phyloP scores from a whole-genome alignment of 139 green algal species.

The Bryopsis sp. region DNA sequence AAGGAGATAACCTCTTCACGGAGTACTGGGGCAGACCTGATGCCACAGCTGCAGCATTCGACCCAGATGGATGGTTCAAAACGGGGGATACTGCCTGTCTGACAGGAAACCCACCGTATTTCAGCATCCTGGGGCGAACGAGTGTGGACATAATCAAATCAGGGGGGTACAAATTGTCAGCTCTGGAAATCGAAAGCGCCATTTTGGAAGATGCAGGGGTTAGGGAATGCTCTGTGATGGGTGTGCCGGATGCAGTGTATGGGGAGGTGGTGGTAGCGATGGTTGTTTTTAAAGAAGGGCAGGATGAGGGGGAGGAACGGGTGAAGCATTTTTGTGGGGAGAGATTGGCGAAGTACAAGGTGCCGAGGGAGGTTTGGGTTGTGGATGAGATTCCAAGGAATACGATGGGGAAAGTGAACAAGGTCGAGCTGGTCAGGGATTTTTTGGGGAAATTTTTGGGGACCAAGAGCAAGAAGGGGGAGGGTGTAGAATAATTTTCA shows the following conservation, averaged over 20 bases:
- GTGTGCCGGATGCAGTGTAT: constrained; percentile 60
- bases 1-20: constrained; percentile 64
- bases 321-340: constrained; percentile 15
- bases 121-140: constrained; percentile 70
- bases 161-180: constrained; percentile 86
- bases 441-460: too few species aligned
- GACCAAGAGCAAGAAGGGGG: too few species aligned
- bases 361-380: constrained; percentile 41
- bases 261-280: constrained; percentile 66
- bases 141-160: constrained; percentile 94
- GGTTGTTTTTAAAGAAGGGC: constrained; percentile 21
- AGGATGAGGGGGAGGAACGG: background rate
- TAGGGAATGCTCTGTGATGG: constrained; percentile 73
- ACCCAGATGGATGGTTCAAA: constrained; percentile 75
- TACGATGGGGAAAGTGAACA: constrained; percentile 97
- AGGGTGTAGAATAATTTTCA: too few species aligned
- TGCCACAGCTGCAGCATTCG: constrained; percentile 69
- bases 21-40: constrained; percentile 78
- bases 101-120: constrained; percentile 48
- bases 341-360: constrained; percentile 61
- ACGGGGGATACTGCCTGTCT: constrained; percentile 60
- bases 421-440: constrained; percentile 51
- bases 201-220: constrained; percentile 66
- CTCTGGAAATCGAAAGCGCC: constrained; percentile 68
- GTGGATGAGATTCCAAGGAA: constrained; percentile 73